These are phyloP conservation scores for Leucoagaricus sp. DNA, from an alignment of 1,284 basidiomycete species.

Conservation along the genomic window DNA sequence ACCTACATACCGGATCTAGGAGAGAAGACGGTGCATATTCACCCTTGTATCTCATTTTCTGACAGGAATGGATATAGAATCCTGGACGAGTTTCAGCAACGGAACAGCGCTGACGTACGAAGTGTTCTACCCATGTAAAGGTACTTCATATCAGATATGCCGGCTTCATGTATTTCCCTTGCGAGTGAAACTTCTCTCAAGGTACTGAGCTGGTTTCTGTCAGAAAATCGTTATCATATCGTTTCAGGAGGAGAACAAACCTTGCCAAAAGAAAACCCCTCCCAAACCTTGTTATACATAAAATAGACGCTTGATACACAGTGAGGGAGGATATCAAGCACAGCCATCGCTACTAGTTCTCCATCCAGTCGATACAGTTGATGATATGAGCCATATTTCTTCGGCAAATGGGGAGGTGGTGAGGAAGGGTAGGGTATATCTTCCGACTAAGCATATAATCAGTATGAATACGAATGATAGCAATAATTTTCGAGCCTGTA, in stretches of 20 bases:
- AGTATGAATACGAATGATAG: slow-evolving; percentile 3
- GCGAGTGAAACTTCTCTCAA: slow-evolving; percentile 77
- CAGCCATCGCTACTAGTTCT: slow-evolving; percentile 82
- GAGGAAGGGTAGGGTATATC: slow-evolving; percentile 57
- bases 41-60: slow-evolving; percentile 97
- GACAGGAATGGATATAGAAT: slow-evolving; percentile 90
- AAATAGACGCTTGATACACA: slow-evolving; percentile 98
- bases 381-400: slow-evolving; percentile 83
- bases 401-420: slow-evolving; percentile 60
- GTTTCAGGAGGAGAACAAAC: slow-evolving; percentile 35
- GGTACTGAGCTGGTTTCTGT: slow-evolving; percentile 66
- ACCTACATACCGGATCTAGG: slow-evolving; percentile 87
- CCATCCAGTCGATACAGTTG: slow-evolving; percentile 85
- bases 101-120: neutral
- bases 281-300: slow-evolving; percentile 85
- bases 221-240: neutral
- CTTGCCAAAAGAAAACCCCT: slow-evolving; percentile 83
- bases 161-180: slow-evolving; percentile 73
- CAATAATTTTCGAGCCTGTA: slow-evolving; percentile 51
- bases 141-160: slow-evolving; percentile 58
- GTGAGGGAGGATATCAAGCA: slow-evolving; percentile 88
- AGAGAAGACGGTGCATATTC: slow-evolving; percentile 89
- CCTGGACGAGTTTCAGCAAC: slow-evolving; percentile 48
- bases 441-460: slow-evolving; percentile 37
- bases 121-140: slow-evolving; percentile 80